Percentiles rank a stretch among this genome's conserved stretches.
Evolutionary conservation across 805 yeast genomes (phyloP).

Genomic region (Ogataea corticis): DNA sequence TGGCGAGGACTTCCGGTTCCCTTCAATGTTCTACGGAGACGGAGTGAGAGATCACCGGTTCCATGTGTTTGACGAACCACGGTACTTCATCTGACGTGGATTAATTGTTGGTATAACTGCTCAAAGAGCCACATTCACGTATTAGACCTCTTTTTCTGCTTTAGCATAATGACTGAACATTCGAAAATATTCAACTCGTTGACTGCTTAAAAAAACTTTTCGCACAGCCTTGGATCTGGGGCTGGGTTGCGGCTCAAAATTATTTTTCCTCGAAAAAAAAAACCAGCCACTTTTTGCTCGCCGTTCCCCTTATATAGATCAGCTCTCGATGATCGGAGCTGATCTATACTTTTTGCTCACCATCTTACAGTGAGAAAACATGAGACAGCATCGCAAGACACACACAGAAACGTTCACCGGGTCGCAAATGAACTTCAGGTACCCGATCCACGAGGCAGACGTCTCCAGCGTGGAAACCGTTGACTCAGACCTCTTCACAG

Average conservation of each 20-base stretch:
- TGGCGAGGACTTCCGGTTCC: slow-evolving; percentile 69
- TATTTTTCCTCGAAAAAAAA: slow-evolving; percentile 1
- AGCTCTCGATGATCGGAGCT: no score
- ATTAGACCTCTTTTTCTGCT: slow-evolving; percentile 1
- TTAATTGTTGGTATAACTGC: no score
- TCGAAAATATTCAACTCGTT: no score
- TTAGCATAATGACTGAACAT: slow-evolving; percentile 1
- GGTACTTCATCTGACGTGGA: slow-evolving; percentile 53
- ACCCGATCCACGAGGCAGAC: slow-evolving; percentile 2
- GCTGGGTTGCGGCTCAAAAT: slow-evolving; percentile 1
- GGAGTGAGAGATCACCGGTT: slow-evolving; percentile 93
- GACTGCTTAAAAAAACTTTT: neutral
- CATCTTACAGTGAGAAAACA: neutral
- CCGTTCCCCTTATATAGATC: slow-evolving; percentile 1
- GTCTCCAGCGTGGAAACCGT: slow-evolving; percentile 8
- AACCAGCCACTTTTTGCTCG: slow-evolving; percentile 10
- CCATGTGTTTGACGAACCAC: slow-evolving; percentile 94
- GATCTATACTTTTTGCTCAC: neutral
- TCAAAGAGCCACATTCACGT: no score
- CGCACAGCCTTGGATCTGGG: neutral
- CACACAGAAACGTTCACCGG: slow-evolving; percentile 18
- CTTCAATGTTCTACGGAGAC: slow-evolving; percentile 75
- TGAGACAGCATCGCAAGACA: slow-evolving; percentile 9
- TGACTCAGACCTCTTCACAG: slow-evolving; percentile 5
- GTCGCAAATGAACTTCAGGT: slow-evolving; percentile 15